These are phyloP conservation scores for Capsicum chinense DNA, from an alignment of 257 asterid genomes.

Conservation along the genomic window DNA sequence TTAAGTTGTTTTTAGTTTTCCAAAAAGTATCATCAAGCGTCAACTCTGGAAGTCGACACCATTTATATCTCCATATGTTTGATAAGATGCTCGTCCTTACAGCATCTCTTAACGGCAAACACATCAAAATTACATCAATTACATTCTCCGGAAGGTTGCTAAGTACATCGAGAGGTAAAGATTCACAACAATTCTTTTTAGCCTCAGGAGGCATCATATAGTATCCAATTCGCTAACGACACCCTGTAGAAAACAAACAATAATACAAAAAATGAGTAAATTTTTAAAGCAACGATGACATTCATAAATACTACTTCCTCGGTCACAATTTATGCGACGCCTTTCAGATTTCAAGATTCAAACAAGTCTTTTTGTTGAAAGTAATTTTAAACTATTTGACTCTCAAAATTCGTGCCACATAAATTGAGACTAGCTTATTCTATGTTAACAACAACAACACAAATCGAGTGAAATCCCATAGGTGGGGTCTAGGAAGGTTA, in stretches of 20 bases:
- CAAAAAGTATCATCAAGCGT: constrained; percentile 21
- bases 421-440: no score
- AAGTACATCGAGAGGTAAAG: background rate
- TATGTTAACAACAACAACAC: no score
- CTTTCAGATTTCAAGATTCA: no score
- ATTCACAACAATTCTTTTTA: constrained; percentile 12
- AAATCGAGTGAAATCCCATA: no score
- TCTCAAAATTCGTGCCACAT: no score
- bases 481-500: no score
- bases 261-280: background rate
- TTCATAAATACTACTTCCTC: no score
- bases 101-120: constrained; percentile 11
- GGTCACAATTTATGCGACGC: no score
- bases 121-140: constrained; percentile 9
- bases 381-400: no score
- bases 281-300: no score
- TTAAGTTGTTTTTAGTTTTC: background rate
- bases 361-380: no score
- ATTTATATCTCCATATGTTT: constrained; percentile 19
- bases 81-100: constrained; percentile 19
- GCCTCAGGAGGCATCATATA: constrained; percentile 18
- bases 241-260: background rate
- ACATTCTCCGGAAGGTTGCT: constrained; percentile 26
- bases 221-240: background rate
- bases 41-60: constrained; percentile 24